phyloP scores from a whole-genome alignment of 2,329 filamentous ascomycete genomes.

The Fusarium sp. region DNA sequence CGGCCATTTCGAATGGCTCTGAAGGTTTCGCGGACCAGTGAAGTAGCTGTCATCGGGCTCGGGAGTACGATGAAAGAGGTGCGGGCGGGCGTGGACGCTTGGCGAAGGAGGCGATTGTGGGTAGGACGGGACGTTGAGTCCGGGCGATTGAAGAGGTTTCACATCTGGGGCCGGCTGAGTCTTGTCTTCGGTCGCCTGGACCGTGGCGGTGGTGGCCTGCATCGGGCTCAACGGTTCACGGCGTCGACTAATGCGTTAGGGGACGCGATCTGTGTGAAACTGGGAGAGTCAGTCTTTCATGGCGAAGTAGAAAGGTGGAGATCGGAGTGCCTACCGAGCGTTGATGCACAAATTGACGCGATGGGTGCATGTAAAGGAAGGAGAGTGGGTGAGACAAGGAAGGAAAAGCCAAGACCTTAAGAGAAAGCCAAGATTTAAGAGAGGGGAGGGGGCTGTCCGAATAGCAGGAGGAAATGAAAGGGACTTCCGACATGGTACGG shows the following conservation, averaged over 20 bases:
- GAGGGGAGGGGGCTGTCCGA: neutral
- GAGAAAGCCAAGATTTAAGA: neutral
- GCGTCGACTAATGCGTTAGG: neutral
- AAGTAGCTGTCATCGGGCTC: constrained; percentile 69
- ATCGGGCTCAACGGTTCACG: neutral
- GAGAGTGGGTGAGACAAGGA: neutral
- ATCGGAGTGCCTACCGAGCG: neutral
- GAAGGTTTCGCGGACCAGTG: constrained; percentile 74
- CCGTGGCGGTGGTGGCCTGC: neutral
- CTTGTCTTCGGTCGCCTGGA: neutral
- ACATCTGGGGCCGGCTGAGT: neutral
- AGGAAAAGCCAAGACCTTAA: neutral
- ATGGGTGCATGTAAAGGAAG: neutral
- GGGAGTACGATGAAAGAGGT: constrained; percentile 45
- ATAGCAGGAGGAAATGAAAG: neutral
- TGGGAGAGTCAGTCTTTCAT: neutral
- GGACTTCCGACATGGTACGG: neutral
- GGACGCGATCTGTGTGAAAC: neutral
- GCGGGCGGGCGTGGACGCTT: constrained; percentile 28
- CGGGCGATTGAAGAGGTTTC: neutral
- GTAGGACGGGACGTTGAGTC: neutral
- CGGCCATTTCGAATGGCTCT: constrained; percentile 81
- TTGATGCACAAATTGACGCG: neutral
- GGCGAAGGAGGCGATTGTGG: constrained; percentile 37
- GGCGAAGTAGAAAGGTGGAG: neutral